These are phyloP conservation scores for Houttuynia cordata DNA, from an alignment of 164 flowering plant species.

Conservation along the genomic window DNA sequence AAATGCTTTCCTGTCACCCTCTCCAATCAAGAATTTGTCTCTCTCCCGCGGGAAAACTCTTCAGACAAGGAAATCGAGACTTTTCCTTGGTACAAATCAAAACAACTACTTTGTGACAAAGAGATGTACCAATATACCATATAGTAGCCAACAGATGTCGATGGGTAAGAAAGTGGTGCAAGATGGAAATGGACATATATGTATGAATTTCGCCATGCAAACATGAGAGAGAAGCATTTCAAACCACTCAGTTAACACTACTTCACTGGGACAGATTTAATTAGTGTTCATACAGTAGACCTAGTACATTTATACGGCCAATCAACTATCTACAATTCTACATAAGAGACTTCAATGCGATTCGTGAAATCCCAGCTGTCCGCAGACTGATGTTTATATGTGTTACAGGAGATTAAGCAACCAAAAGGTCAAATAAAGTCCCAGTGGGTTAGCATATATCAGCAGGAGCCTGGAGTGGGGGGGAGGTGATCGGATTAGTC, in stretches of 20 bases:
- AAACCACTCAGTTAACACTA: neutral
- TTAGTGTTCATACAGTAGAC: neutral
- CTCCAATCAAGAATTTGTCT: too few species aligned
- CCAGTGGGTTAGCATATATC: slow-evolving; percentile 5
- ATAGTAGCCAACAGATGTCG: too few species aligned
- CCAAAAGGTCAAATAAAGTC: neutral
- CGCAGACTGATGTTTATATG: neutral
- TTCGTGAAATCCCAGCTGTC: neutral
- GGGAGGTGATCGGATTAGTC: slow-evolving; percentile 8
- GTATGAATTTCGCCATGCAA: too few species aligned
- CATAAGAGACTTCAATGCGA: neutral
- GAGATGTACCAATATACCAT: too few species aligned
- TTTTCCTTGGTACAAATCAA: too few species aligned
- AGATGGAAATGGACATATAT: too few species aligned
- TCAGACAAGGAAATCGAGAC: too few species aligned
- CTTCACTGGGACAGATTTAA: neutral
- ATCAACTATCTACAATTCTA: neutral
- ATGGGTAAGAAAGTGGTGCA: too few species aligned
- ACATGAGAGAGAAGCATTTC: neutral
- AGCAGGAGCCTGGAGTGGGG: neutral
- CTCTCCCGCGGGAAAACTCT: too few species aligned
- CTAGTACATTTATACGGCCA: neutral
- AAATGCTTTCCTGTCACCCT: too few species aligned
- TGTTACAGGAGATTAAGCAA: neutral
- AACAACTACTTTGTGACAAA: too few species aligned